These are phyloP conservation scores for Coccomyxa sp. DNA, from an alignment of 139 green algal genomes.

Conservation along the genomic window DNA sequence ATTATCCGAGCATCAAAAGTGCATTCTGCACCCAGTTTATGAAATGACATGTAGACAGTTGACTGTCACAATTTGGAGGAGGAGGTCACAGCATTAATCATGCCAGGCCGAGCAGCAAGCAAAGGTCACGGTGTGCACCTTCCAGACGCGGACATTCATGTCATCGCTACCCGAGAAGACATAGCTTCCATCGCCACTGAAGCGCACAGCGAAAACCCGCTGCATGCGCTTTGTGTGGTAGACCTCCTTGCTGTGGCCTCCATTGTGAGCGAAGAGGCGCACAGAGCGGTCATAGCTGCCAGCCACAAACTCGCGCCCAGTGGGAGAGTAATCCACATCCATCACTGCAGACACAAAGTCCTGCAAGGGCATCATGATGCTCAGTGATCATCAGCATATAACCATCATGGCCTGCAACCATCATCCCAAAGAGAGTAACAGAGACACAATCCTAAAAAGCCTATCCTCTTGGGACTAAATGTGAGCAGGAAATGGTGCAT, in stretches of 20 bases:
- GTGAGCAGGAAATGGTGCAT: too few relatives aligned
- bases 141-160: constrained; percentile 65
- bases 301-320: constrained; percentile 96
- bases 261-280: constrained; percentile 88
- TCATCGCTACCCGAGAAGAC: constrained; percentile 83
- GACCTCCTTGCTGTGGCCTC: constrained; percentile 77
- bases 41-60: too few relatives aligned
- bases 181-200: constrained; percentile 88
- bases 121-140: constrained; percentile 15
- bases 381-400: too few relatives aligned
- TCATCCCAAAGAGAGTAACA: too few relatives aligned
- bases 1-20: too few relatives aligned
- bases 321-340: constrained; percentile 97
- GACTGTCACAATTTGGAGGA: too few relatives aligned
- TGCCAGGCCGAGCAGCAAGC: too few relatives aligned
- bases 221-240: constrained; percentile 98
- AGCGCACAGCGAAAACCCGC: constrained; percentile 80
- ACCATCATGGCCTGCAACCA: too few relatives aligned
- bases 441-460: too few relatives aligned
- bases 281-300: constrained; percentile 90
- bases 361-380: constrained; percentile 18
- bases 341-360: constrained; percentile 93
- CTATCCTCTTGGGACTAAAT: too few relatives aligned
- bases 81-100: too few relatives aligned
- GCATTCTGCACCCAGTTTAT: too few relatives aligned